phyloP scores from a whole-genome alignment of 257 asterid genomes.

The Salvia miltiorrhiza region DNA sequence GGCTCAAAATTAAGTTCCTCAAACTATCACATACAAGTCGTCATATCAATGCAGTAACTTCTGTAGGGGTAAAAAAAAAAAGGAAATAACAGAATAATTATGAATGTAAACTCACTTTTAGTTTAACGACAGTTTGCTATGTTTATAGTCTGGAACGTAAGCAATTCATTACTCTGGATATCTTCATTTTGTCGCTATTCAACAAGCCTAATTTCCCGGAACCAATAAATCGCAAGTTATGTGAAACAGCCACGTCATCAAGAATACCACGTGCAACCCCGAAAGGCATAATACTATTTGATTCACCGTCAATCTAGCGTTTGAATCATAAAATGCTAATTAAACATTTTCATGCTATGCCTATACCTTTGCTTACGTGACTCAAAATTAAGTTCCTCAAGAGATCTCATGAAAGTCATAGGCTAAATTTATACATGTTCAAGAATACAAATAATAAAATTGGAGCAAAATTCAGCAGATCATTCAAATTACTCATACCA shows the following conservation, averaged over 20 bases:
- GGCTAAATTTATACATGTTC: background rate
- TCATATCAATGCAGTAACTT: background rate
- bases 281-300: background rate
- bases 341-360: background rate
- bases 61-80: background rate
- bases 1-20: background rate
- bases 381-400: background rate
- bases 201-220: background rate
- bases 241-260: background rate
- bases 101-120: background rate
- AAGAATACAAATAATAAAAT: background rate
- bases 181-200: background rate
- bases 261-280: background rate
- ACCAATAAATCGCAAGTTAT: background rate
- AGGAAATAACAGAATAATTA: background rate
- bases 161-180: background rate
- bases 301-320: background rate
- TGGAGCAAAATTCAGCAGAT: background rate
- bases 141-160: background rate
- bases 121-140: background rate
- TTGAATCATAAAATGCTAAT: constrained; percentile 5
- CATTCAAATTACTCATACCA: background rate
- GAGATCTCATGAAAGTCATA: background rate
- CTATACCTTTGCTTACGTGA: background rate
- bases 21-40: background rate